Evolutionary conservation across 352 stramenopile genomes (phyloP).

Genomic region (Globisporangium nagaii): DNA sequence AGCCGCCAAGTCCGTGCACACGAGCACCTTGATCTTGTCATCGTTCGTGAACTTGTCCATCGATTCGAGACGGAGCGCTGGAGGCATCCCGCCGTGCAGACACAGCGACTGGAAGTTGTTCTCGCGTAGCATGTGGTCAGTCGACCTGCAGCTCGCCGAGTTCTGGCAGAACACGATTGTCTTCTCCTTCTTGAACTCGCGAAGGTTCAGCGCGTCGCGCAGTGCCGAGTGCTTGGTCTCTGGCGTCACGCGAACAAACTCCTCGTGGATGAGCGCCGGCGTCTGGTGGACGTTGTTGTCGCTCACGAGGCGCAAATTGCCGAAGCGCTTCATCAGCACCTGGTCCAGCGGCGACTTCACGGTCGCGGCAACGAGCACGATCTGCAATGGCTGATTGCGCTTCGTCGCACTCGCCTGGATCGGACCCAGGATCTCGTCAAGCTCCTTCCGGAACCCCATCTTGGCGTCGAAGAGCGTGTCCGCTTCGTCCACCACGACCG

Average conservation of each 20-base stretch:
- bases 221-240: slow-evolving; percentile 70
- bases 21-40: slow-evolving; percentile 60
- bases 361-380: slow-evolving; percentile 69
- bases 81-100: slow-evolving; percentile 77
- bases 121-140: slow-evolving; percentile 80
- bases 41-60: slow-evolving; percentile 50
- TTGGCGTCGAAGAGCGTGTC: slow-evolving; percentile 80
- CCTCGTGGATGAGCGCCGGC: slow-evolving; percentile 45
- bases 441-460: slow-evolving; percentile 72
- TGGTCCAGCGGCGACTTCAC: slow-evolving; percentile 63
- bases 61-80: slow-evolving; percentile 41
- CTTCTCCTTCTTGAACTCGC: slow-evolving; percentile 33
- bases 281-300: slow-evolving; percentile 71
- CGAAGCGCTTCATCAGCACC: slow-evolving; percentile 70
- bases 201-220: slow-evolving; percentile 44
- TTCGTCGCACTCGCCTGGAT: slow-evolving; percentile 66
- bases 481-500: slow-evolving; percentile 71
- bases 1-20: slow-evolving; percentile 92
- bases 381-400: slow-evolving; percentile 46
- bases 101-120: slow-evolving; percentile 57
- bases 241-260: slow-evolving; percentile 58
- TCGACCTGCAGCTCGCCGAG: slow-evolving; percentile 62
- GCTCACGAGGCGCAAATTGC: slow-evolving; percentile 49
- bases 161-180: slow-evolving; percentile 79
- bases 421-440: slow-evolving; percentile 61